A percentile compares a stretch with the other conserved stretches of the same genome.
phyloP scores from a whole-genome alignment of 208 protist genomes.

The Crithidia acanthocephali region DNA sequence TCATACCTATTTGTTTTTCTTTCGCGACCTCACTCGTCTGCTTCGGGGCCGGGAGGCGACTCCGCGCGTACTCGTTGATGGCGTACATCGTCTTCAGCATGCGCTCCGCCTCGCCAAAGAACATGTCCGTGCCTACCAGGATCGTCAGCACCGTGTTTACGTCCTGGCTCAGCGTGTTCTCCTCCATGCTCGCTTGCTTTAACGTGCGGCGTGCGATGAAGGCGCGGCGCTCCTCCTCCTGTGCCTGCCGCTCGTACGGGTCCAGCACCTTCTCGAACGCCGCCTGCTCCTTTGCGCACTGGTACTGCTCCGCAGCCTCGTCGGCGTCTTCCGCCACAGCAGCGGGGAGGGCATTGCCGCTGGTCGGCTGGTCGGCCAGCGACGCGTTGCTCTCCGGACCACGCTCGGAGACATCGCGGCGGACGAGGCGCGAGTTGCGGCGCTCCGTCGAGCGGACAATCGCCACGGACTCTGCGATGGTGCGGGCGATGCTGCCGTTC shows the following conservation, averaged over 20 bases:
- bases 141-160: constrained; percentile 65
- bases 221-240: constrained; percentile 33
- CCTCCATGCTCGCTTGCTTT: constrained; percentile 32
- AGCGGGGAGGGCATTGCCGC: constrained; percentile 4
- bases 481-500: constrained; percentile 23
- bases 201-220: constrained; percentile 23
- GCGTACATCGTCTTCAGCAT: constrained; percentile 52
- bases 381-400: background rate
- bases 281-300: constrained; percentile 8
- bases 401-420: background rate
- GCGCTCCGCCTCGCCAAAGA: constrained; percentile 58
- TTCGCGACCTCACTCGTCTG: too few species aligned
- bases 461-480: constrained; percentile 21
- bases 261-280: constrained; percentile 23
- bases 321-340: background rate
- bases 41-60: constrained; percentile 22
- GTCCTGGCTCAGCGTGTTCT: constrained; percentile 54
- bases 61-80: constrained; percentile 56
- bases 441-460: constrained; percentile 23
- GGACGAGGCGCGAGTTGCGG: constrained; percentile 14
- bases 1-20: background rate
- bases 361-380: background rate
- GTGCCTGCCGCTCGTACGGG: constrained; percentile 28
- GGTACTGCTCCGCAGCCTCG: constrained; percentile 19
- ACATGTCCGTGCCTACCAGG: constrained; percentile 65